Percentiles rank a stretch among this genome's conserved stretches.
Conservation (phyloP, 352 stramenopile species). For the Phytophthora meadii region DNA sequence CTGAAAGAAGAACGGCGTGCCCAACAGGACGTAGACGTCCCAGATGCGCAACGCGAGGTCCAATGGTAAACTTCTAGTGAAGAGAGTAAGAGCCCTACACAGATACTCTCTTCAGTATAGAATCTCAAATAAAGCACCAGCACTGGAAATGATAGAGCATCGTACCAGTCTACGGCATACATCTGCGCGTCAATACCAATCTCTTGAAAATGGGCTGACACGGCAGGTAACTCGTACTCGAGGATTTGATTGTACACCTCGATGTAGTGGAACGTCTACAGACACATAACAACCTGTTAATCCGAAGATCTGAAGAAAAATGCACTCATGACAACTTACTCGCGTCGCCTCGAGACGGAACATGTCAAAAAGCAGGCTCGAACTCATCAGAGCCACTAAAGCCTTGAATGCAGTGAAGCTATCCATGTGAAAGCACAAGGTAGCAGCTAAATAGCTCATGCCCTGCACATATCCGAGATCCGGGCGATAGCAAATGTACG, state of each 20-base stretch:
- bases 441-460: constrained; percentile 89
- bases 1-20: constrained; percentile 89
- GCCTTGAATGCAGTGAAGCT: constrained; percentile 89
- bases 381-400: constrained; percentile 83
- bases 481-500: constrained; percentile 88
- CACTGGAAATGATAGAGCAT: not conserved
- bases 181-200: constrained; percentile 85
- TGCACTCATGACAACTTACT: constrained; percentile 44
- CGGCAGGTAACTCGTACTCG: constrained; percentile 73
- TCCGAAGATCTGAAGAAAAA: not conserved
- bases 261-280: constrained; percentile 89
- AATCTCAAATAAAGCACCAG: not conserved
- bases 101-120: constrained; percentile 5
- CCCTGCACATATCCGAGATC: constrained; percentile 89
- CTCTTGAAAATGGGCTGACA: constrained; percentile 74
- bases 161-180: constrained; percentile 88
- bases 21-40: constrained; percentile 85
- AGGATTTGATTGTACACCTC: constrained; percentile 80
- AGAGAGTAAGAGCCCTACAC: constrained; percentile 77
- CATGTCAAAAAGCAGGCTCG: constrained; percentile 89
- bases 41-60: constrained; percentile 79
- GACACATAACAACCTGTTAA: constrained; percentile 9
- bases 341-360: constrained; percentile 83
- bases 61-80: constrained; percentile 78
- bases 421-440: constrained; percentile 89